Evolutionary conservation across 192 early-diverging fungal species (phyloP).

Genomic region (Coemansia asiatica): DNA sequence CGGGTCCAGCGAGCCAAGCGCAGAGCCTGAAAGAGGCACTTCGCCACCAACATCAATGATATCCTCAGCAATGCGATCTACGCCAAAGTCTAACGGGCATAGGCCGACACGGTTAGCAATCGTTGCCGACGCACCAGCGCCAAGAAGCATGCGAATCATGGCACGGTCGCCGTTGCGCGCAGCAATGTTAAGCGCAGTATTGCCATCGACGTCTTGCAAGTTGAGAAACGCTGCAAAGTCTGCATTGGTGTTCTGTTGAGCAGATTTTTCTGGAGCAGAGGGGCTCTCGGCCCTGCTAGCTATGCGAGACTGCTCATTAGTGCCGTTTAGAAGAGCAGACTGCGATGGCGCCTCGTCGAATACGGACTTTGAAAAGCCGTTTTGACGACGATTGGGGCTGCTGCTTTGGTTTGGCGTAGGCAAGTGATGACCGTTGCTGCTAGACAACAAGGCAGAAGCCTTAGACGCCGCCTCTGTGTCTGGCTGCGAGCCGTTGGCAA

Average conservation of each 20-base stretch:
- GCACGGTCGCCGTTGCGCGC: slow-evolving; percentile 72
- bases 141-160: slow-evolving; percentile 66
- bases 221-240: slow-evolving; percentile 79
- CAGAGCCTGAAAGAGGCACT: background rate
- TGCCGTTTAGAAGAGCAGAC: background rate
- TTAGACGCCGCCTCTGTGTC: background rate
- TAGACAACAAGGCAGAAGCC: background rate
- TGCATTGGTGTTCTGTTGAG: slow-evolving; percentile 33
- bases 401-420: slow-evolving; percentile 41
- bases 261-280: background rate
- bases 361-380: background rate
- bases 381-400: slow-evolving; percentile 17
- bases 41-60: slow-evolving; percentile 8
- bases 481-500: background rate
- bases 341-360: background rate
- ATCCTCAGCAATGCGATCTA: slow-evolving; percentile 33
- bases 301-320: background rate
- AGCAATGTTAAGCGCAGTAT: slow-evolving; percentile 90
- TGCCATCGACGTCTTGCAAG: slow-evolving; percentile 79
- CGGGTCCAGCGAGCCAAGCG: slow-evolving; percentile 8
- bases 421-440: slow-evolving; percentile 6
- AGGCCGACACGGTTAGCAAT: slow-evolving; percentile 78
- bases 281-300: background rate
- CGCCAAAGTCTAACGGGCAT: slow-evolving; percentile 70
- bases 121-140: slow-evolving; percentile 75